These are phyloP conservation scores for Didymella glomerata DNA, from an alignment of 2,329 filamentous ascomycete genomes.

Conservation along the genomic window DNA sequence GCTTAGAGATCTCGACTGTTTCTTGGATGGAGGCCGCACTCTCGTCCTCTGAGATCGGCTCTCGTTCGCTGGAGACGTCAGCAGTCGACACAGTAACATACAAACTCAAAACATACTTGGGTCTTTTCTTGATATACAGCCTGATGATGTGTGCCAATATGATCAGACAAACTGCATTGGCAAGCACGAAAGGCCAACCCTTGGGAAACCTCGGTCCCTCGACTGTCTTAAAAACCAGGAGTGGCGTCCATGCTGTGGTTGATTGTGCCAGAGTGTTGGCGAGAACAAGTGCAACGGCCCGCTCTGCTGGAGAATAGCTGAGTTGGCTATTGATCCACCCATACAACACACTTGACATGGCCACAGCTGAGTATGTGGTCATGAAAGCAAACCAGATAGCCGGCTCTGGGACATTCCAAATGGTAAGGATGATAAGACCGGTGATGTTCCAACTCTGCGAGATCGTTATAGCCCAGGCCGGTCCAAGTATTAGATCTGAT, in stretches of 20 bases:
- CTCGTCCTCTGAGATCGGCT: not conserved
- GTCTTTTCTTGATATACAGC: not conserved
- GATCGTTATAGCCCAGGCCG: not conserved
- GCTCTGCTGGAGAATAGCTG: conserved; percentile 56
- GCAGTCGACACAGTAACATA: not conserved
- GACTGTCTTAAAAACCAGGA: conserved; percentile 60
- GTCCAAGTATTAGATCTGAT: not conserved
- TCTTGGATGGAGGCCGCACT: not conserved
- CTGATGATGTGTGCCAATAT: not conserved
- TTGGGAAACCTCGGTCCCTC: not conserved
- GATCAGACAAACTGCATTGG: not conserved
- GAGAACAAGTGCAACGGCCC: conserved; percentile 60
- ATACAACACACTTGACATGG: conserved; percentile 64
- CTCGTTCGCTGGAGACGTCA: not conserved
- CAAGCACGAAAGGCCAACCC: not conserved
- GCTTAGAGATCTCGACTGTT: not conserved
- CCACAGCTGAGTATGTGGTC: conserved; percentile 59
- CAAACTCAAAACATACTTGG: not conserved
- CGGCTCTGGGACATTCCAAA: not conserved
- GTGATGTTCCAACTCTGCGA: conserved; percentile 59
- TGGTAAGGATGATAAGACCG: conserved; percentile 55
- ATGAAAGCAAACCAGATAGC: conserved; percentile 64
- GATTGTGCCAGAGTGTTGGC: conserved; percentile 64
- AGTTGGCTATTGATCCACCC: conserved; percentile 65
- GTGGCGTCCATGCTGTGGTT: conserved; percentile 64